phyloP scores from a whole-genome alignment of 345 rosid species.

The Rhizophora apiculata region DNA sequence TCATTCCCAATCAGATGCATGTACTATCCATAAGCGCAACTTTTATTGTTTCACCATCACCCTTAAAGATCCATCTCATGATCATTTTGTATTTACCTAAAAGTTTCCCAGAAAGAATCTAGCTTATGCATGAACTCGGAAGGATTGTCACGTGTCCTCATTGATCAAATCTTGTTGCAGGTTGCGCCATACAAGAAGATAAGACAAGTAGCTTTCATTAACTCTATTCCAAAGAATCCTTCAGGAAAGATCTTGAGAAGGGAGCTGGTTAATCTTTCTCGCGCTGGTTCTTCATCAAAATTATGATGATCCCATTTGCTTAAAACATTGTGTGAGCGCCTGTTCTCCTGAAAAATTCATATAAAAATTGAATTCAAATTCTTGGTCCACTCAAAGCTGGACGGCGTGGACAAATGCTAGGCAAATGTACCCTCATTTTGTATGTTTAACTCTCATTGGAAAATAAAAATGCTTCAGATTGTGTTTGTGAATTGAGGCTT shows the following conservation, averaged over 20 bases:
- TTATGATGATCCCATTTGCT: constrained; percentile 21
- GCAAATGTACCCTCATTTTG: too few relatives aligned
- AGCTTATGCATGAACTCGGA: too few relatives aligned
- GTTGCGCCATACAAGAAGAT: constrained; percentile 91
- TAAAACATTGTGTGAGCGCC: background rate
- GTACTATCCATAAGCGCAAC: background rate
- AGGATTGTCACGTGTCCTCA: too few relatives aligned
- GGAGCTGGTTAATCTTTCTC: constrained; percentile 48
- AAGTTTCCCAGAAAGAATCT: too few relatives aligned
- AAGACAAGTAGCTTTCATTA: constrained; percentile 67
- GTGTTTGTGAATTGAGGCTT: too few relatives aligned
- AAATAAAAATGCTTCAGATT: too few relatives aligned
- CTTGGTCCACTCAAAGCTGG: too few relatives aligned
- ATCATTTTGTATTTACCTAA: too few relatives aligned
- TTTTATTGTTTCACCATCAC: background rate
- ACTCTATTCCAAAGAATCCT: constrained; percentile 63
- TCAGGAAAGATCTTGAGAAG: constrained; percentile 85
- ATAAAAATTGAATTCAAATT: background rate
- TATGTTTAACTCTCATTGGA: too few relatives aligned
- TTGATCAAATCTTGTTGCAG: constrained; percentile 32
- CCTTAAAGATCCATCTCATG: too few relatives aligned
- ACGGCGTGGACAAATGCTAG: too few relatives aligned
- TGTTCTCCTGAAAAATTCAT: background rate
- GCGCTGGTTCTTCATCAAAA: constrained; percentile 37
- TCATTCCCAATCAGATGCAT: background rate